These are phyloP conservation scores for Solanum piurae DNA, from an alignment of 257 asterid species.

Conservation along the genomic window DNA sequence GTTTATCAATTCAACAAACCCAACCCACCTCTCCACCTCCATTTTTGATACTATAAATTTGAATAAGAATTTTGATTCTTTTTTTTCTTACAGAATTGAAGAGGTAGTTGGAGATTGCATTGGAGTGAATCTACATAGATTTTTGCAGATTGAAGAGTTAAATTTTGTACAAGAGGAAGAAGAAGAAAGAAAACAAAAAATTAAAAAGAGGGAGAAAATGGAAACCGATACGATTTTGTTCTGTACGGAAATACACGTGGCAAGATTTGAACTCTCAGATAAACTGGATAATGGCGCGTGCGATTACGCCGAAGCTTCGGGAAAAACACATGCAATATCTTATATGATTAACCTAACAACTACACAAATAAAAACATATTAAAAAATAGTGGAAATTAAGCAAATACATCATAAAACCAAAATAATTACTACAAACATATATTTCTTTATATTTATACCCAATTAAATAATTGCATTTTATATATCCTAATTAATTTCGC, in stretches of 20 bases:
- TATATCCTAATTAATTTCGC: too few species aligned
- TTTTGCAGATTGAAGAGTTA: neutral
- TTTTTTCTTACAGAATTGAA: neutral
- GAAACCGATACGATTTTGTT: neutral
- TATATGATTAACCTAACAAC: too few species aligned
- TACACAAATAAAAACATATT: too few species aligned
- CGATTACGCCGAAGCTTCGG: too few species aligned
- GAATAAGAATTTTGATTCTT: neutral
- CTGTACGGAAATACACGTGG: neutral
- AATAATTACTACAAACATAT: too few species aligned
- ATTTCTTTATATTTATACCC: too few species aligned
- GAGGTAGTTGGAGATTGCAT: neutral
- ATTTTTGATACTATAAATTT: constrained; percentile 1
- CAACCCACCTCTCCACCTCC: constrained; percentile 49
- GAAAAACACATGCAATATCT: too few species aligned
- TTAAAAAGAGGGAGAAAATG: neutral
- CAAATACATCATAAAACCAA: too few species aligned
- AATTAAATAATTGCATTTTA: too few species aligned
- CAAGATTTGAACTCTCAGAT: neutral
- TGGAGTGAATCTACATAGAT: neutral
- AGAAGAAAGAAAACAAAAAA: neutral
- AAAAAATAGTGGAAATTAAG: too few species aligned
- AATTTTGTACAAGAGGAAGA: neutral
- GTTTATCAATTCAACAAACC: constrained; percentile 34
- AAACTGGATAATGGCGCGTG: neutral